Evolutionary conservation across 306 rosid species (phyloP).

Genomic region (Prunus persica): DNA sequence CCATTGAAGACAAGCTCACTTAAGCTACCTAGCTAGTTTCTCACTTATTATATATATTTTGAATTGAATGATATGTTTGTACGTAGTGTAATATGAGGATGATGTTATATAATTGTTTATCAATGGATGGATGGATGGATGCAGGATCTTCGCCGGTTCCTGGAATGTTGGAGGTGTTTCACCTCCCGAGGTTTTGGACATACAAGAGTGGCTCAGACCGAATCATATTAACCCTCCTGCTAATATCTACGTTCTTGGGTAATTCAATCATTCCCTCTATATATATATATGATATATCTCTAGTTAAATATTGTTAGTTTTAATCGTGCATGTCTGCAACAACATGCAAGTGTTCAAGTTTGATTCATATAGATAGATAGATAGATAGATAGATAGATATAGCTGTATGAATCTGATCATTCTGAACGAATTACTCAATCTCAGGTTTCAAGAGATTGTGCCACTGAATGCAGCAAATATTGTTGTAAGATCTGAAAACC

Average conservation of each 20-base stretch:
- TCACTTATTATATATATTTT: not conserved
- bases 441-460: constrained; percentile 22
- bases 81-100: not conserved
- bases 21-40: not conserved
- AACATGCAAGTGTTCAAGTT: not conserved
- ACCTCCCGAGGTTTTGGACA: constrained; percentile 16
- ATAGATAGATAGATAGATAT: too few species aligned
- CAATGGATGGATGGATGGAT: not conserved
- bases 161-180: constrained; percentile 26
- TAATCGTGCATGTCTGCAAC: not conserved
- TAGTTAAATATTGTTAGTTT: not conserved
- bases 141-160: constrained; percentile 21
- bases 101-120: not conserved
- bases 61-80: not conserved
- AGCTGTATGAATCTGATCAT: not conserved
- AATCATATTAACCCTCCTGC: not conserved
- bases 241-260: constrained; percentile 21
- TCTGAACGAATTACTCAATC: not conserved
- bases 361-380: not conserved
- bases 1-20: not conserved
- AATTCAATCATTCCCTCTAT: not conserved
- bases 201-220: constrained; percentile 6
- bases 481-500: constrained; percentile 7
- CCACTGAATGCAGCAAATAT: constrained; percentile 15
- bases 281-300: not conserved